Conservation (phyloP, 2,329 filamentous ascomycete species). For the Aschersonia sp. region DNA sequence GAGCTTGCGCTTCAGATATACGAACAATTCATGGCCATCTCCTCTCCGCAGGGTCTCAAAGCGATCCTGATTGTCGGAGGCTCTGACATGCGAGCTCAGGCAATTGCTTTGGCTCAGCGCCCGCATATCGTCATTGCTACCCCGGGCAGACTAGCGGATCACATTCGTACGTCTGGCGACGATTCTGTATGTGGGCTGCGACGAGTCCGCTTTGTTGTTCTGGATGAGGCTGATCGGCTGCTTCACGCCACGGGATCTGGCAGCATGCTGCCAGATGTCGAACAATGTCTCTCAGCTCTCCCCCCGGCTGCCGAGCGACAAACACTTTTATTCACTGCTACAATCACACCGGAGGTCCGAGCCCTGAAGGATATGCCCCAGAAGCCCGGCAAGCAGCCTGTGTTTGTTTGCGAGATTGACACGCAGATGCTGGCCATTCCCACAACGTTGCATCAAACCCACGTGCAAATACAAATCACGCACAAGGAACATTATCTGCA, state of each 20-base stretch:
- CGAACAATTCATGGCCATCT: constrained; percentile 91
- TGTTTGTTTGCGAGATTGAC: constrained; percentile 84
- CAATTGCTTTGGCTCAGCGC: constrained; percentile 64
- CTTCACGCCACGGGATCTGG: constrained; percentile 59
- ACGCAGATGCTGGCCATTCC: constrained; percentile 65
- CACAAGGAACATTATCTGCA: constrained; percentile 94
- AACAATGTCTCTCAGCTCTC: constrained; percentile 71
- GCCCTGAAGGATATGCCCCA: constrained; percentile 68
- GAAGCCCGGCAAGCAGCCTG: constrained; percentile 53
- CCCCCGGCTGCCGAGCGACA: constrained; percentile 70
- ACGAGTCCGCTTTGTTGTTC: constrained; percentile 71
- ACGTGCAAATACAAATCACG: constrained; percentile 77
- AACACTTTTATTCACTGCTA: constrained; percentile 91
- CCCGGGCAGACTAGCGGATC: constrained; percentile 82
- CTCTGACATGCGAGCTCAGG: constrained; percentile 82
- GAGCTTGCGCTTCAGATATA: constrained; percentile 93
- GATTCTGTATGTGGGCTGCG: constrained; percentile 76
- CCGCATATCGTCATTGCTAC: constrained; percentile 93
- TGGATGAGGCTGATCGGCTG: constrained; percentile 90
- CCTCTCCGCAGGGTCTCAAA: constrained; percentile 75
- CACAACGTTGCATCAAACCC: constrained; percentile 65
- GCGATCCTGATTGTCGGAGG: constrained; percentile 84
- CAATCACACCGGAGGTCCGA: constrained; percentile 82
- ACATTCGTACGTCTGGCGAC: constrained; percentile 79
- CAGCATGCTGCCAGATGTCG: constrained; percentile 88